A percentile compares a stretch with the other conserved stretches of the same genome.
Conservation (phyloP, 768 basidiomycete species). For the Arthromyces matolae region DNA sequence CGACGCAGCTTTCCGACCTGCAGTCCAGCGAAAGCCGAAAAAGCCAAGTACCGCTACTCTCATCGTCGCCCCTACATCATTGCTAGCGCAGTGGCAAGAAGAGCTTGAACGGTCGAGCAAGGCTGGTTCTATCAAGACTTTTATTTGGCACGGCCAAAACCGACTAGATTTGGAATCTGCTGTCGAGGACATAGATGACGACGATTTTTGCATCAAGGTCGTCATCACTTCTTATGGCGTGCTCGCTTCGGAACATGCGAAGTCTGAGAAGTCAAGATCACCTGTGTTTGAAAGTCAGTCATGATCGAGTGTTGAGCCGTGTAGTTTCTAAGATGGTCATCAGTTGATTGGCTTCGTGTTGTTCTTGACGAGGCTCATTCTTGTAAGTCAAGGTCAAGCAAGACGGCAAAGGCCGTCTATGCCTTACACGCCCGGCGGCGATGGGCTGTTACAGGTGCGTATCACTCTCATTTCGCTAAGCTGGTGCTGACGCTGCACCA, state of each 20-base stretch:
- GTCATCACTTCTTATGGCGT: constrained; percentile 92
- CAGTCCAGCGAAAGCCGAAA: constrained; percentile 28
- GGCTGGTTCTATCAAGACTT: constrained; percentile 57
- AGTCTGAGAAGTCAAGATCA: constrained; percentile 56
- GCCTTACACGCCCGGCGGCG: constrained; percentile 73
- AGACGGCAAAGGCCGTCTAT: constrained; percentile 86
- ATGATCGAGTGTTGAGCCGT: not conserved
- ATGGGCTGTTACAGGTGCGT: constrained; percentile 85
- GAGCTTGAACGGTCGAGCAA: constrained; percentile 85
- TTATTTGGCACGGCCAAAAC: constrained; percentile 89
- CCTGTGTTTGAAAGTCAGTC: constrained; percentile 69
- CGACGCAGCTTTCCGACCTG: constrained; percentile 57
- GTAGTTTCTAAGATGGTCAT: constrained; percentile 2
- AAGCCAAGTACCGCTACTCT: constrained; percentile 62
- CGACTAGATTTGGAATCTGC: constrained; percentile 64
- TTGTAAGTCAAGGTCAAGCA: constrained; percentile 86
- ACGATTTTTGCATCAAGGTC: constrained; percentile 57
- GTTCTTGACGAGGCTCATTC: constrained; percentile 94
- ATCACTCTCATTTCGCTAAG: too few species aligned
- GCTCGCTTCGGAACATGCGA: constrained; percentile 83
- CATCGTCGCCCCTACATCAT: constrained; percentile 88
- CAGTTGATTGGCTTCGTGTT: constrained; percentile 79
- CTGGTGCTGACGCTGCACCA: too few species aligned
- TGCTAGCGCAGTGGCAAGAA: constrained; percentile 90
- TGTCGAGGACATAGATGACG: constrained; percentile 52